A percentile compares a stretch with the other conserved stretches of the same genome.
phyloP scores from a whole-genome alignment of 768 basidiomycete genomes.

The Boletus barrowsii region DNA sequence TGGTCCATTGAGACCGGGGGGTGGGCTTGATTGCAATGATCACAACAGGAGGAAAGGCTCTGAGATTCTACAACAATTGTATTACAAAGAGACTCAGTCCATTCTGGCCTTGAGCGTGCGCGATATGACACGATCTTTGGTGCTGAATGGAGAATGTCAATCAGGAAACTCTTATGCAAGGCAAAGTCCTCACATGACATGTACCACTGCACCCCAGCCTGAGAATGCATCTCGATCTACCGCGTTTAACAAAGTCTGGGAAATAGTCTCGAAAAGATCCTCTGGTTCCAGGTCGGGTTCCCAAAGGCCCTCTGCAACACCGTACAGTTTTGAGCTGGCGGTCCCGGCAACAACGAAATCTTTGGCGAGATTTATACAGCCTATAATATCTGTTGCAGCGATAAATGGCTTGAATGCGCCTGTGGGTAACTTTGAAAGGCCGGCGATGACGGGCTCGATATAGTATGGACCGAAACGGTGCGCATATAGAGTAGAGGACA shows the following conservation, averaged over 20 bases:
- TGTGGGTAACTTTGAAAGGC: slow-evolving; percentile 69
- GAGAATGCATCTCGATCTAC: slow-evolving; percentile 96
- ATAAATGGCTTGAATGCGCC: slow-evolving; percentile 87
- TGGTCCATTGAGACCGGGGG: too few relatives aligned
- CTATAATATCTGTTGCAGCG: slow-evolving; percentile 91
- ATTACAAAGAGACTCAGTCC: slow-evolving; percentile 54
- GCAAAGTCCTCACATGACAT: slow-evolving; percentile 75
- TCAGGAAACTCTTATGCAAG: slow-evolving; percentile 5
- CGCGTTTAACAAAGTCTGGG: slow-evolving; percentile 91
- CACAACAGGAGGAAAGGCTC: neutral
- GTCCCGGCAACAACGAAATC: slow-evolving; percentile 97
- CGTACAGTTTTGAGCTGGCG: slow-evolving; percentile 87
- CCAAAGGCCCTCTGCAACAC: slow-evolving; percentile 98
- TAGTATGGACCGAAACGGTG: slow-evolving; percentile 95
- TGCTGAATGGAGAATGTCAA: slow-evolving; percentile 38
- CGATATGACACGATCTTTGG: slow-evolving; percentile 73
- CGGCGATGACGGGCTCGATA: slow-evolving; percentile 95
- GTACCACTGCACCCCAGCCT: slow-evolving; percentile 95
- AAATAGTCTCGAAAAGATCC: slow-evolving; percentile 97
- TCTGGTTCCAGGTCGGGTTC: slow-evolving; percentile 95
- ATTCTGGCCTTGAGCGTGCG: slow-evolving; percentile 88
- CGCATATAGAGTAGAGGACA: slow-evolving; percentile 94
- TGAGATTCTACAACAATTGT: slow-evolving; percentile 19
- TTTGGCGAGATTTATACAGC: slow-evolving; percentile 90
- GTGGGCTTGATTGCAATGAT: neutral